Base-by-base conservation (phyloP, 139 green algal genomes). In the Coelastrella sp. region DNA sequence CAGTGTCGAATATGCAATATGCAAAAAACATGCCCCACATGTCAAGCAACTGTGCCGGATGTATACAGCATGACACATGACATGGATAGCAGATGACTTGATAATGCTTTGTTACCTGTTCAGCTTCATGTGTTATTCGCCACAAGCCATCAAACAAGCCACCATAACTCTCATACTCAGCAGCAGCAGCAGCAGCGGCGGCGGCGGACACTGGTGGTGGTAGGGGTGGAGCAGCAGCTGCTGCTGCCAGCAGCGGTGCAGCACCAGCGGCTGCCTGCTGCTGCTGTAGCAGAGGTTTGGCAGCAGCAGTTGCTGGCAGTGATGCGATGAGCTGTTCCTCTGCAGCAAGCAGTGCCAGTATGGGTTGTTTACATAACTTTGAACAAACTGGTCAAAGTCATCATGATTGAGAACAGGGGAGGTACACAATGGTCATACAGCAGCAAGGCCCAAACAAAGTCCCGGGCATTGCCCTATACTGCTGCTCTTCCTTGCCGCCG, bases 61-160 rank as follows among this genome's bases (percentile, higher is more conserved):
- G n/a, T n/a, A n/a, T n/a, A n/a, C 48, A 57, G 48, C n/a, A n/a
- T 57, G 0, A 57, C 11, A 9, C 45, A 57, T n/a, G n/a, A n/a
- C n/a, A n/a, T n/a, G n/a, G n/a, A 34, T 27, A 64, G 19, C 21
- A 27, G 21, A n/a, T 69, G 13, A 19, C 9, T 0, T 15, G 30
- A 0, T 23, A 5, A 5, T 45, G 66, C 83, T 21, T 85, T 86
- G 34, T 89, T 87, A 82, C 75, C 75, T 82, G 30, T 9, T 4
- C 48, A 45, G 15, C 48, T 19, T 81, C 75, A 5, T 82, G 75
- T 43, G 62, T 64, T 40, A 92, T 38, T 72, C 91, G 62, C 93
- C 93, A 96, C 43, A 96, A 80, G 25, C 91, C 90, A 38, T 88
- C 78, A 71, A 92, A 92, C 13, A 91, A 86, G 4, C 74, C 80